phyloP scores from a whole-genome alignment of 345 rosid genomes.

The Citrus mangshanensis region DNA sequence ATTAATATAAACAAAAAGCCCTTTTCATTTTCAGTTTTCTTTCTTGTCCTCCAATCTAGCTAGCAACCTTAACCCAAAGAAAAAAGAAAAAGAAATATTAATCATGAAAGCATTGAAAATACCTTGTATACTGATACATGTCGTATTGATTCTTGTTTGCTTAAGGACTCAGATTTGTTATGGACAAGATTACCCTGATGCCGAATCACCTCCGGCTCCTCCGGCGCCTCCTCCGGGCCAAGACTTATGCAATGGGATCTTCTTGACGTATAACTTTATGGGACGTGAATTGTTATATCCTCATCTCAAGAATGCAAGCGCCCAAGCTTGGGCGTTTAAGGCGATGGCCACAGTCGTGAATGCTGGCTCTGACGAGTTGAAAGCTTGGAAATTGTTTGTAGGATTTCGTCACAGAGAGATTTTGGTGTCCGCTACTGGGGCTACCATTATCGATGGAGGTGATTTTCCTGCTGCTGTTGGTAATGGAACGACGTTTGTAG shows the following conservation, averaged over 20 bases:
- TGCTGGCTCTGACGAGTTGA: slow-evolving; percentile 56
- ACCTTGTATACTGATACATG: slow-evolving; percentile 4
- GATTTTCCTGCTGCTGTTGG: slow-evolving; percentile 64
- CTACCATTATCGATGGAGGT: slow-evolving; percentile 37
- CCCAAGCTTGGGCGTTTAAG: slow-evolving; percentile 89
- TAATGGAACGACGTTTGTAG: slow-evolving; percentile 71
- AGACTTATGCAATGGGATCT: slow-evolving; percentile 66
- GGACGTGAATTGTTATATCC: slow-evolving; percentile 63
- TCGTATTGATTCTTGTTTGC: slow-evolving; percentile 19
- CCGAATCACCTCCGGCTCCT: neutral
- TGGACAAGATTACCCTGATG: slow-evolving; percentile 47
- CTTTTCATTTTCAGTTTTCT: no score
- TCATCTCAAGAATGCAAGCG: slow-evolving; percentile 59
- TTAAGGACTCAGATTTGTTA: slow-evolving; percentile 19
- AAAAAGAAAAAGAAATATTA: no score
- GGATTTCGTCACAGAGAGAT: slow-evolving; percentile 76
- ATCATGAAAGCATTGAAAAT: neutral
- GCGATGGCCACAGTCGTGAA: slow-evolving; percentile 58
- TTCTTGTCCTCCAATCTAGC: no score
- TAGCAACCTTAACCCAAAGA: neutral
- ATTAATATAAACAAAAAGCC: no score
- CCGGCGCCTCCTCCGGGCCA: slow-evolving; percentile 54
- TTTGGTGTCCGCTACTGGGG: slow-evolving; percentile 59
- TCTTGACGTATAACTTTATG: slow-evolving; percentile 54
- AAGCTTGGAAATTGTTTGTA: slow-evolving; percentile 68